Conservation (phyloP, 2,329 filamentous ascomycete species). For the Fusarium newnesense region DNA sequence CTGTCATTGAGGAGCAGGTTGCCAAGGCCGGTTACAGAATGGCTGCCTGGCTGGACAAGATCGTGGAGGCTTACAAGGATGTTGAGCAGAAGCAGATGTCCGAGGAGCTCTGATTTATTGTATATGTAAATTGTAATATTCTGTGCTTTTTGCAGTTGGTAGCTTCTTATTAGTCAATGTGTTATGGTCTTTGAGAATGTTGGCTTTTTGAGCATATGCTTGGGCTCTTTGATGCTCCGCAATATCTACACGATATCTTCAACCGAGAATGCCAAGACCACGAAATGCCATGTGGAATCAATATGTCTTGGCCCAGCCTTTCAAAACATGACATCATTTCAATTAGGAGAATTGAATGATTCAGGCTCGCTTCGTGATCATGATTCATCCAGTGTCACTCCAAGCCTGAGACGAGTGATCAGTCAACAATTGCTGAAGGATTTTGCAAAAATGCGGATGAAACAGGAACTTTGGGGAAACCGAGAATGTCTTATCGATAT, state of each 20-base stretch:
- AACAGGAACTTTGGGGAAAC: conserved; percentile 15
- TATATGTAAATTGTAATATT: background rate
- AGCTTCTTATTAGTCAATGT: background rate
- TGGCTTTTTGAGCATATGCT: background rate
- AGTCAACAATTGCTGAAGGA: background rate
- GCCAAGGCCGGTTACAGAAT: conserved; percentile 76
- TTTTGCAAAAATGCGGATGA: conserved; percentile 6
- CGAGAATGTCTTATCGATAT: background rate
- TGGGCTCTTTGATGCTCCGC: background rate
- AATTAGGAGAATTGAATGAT: background rate
- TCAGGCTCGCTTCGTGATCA: conserved; percentile 9
- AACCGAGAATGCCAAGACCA: background rate
- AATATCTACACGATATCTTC: background rate
- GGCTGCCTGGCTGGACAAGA: conserved; percentile 73
- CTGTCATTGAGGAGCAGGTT: conserved; percentile 72
- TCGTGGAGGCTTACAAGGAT: conserved; percentile 56
- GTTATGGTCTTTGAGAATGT: background rate
- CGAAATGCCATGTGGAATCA: conserved; percentile 2
- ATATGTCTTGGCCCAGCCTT: background rate
- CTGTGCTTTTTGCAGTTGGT: background rate
- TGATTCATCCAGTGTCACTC: conserved; percentile 12
- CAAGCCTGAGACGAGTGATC: conserved; percentile 20
- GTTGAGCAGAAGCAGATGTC: conserved; percentile 37
- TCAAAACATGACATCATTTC: conserved; percentile 5
- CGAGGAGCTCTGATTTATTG: conserved; percentile 45